These are phyloP conservation scores for rapeseed (Brassica napus) DNA, from an alignment of 345 rosid species.

Conservation along the genomic window DNA sequence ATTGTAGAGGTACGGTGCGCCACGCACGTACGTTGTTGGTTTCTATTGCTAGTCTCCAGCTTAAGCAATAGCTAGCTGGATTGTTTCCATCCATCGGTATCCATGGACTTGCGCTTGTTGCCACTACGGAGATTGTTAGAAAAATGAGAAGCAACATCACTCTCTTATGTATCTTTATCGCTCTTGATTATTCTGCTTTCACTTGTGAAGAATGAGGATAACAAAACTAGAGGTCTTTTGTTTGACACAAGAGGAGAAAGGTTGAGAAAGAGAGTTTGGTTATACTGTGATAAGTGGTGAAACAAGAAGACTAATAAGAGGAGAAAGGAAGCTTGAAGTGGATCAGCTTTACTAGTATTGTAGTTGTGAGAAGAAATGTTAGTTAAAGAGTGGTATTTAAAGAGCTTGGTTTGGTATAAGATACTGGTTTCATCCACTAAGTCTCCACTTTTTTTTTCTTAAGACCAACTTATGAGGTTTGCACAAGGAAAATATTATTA, in stretches of 20 bases:
- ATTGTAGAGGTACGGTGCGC: slow-evolving; percentile 71
- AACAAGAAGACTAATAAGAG: slow-evolving; percentile 8
- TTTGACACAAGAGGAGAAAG: not conserved
- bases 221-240: not conserved
- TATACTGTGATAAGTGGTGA: slow-evolving; percentile 4
- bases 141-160: slow-evolving; percentile 40
- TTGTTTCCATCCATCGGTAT: slow-evolving; percentile 23
- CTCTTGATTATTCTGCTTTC: slow-evolving; percentile 27
- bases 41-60: slow-evolving; percentile 86
- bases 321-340: slow-evolving; percentile 1
- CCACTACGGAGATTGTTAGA: slow-evolving; percentile 40
- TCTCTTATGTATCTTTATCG: slow-evolving; percentile 40
- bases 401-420: slow-evolving; percentile 37
- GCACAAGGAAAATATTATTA: slow-evolving; percentile 3
- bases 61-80: slow-evolving; percentile 53
- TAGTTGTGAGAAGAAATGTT: slow-evolving; percentile 9
- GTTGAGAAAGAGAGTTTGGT: not conserved
- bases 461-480: slow-evolving; percentile 20
- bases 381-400: slow-evolving; percentile 26
- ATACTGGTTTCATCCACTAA: slow-evolving; percentile 29
- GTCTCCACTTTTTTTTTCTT: not conserved
- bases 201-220: not conserved
- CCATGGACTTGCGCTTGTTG: slow-evolving; percentile 18
- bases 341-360: slow-evolving; percentile 19
- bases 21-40: slow-evolving; percentile 72